Base-by-base conservation (phyloP, 2,329 filamentous ascomycete species). In the Neopestalotiopsis sp. region DNA sequence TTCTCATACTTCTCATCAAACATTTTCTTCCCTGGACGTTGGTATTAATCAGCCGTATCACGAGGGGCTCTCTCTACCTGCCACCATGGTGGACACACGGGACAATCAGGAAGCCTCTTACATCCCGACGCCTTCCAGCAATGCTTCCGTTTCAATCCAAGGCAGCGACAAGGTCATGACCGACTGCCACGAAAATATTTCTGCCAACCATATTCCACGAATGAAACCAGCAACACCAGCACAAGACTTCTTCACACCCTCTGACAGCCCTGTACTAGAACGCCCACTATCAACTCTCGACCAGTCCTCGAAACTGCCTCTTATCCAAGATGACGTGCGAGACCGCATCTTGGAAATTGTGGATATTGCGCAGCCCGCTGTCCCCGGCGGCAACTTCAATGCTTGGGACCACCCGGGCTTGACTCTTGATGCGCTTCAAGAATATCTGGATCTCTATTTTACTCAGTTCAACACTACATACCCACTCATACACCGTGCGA, bases 381-480 rank as follows among this genome's bases (percentile, higher is more conserved):
- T 82, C 0, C 84, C 86, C 4, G 83, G 87, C 67, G 84, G 85
- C 1, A 78, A 81, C 34, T 75, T 79, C 10, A 81, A 87, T 61
- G 81, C 81, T n/a, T 75, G 81, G 20, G 82, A 86, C 6, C 83
- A 90, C 45, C 84, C 85, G 0, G 76, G 90, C 0, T 77, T 91
- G 2, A 86, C 84, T 0, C 77, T 87, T 0, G 72, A 76, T 1
- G 83, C 85, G 0, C 77, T 91, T 9, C 87, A 90, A 71, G 81
- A 79, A 3, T 90, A 89, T 73, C 83, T 84, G 53, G 86, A 90
- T 69, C 78, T 90, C 1, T 91, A 87, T 78, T 91, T 90, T 76
- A 84, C 82, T 0, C 83, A 85, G 2, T 90, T 91, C 78, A 91
- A 91, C 74, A 83, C 84, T 0, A 81, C 85, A 0, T 91, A 91